Evolutionary conservation across 768 basidiomycete species (phyloP).

Genomic region (Phylloporus rhodoxanthus): DNA sequence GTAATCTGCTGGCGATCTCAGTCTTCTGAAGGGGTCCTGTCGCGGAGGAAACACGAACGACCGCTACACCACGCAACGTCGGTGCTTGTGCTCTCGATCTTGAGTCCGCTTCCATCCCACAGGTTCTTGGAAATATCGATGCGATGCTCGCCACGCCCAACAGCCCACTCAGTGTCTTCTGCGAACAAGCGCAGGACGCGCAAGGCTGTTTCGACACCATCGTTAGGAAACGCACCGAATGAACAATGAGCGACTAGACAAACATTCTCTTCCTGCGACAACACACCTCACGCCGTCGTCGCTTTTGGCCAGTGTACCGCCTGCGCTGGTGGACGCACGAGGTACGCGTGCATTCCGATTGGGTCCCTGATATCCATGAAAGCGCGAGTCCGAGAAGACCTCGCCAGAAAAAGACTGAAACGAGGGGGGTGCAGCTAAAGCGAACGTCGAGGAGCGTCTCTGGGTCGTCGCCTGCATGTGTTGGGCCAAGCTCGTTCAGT

Average conservation of each 20-base stretch:
- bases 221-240: constrained; percentile 6
- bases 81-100: constrained; percentile 72
- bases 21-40: neutral
- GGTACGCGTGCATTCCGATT: constrained; percentile 52
- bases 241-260: constrained; percentile 17
- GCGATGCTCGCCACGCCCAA: constrained; percentile 57
- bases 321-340: constrained; percentile 55
- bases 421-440: constrained; percentile 2
- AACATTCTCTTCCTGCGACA: constrained; percentile 77
- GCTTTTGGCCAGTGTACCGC: constrained; percentile 61
- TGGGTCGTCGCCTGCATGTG: constrained; percentile 23
- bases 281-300: constrained; percentile 64
- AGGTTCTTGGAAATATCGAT: constrained; percentile 72
- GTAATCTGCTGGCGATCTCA: constrained; percentile 42
- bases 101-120: constrained; percentile 74
- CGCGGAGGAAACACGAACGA: constrained; percentile 36
- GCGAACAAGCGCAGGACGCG: constrained; percentile 55
- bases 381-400: constrained; percentile 38
- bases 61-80: constrained; percentile 79
- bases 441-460: constrained; percentile 25
- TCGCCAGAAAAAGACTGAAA: constrained; percentile 18
- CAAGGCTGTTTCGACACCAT: constrained; percentile 38
- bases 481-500: neutral
- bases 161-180: constrained; percentile 39
- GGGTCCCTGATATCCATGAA: constrained; percentile 40